These are phyloP conservation scores for Salvia hispanica DNA, from an alignment of 257 asterid genomes.

Conservation along the genomic window DNA sequence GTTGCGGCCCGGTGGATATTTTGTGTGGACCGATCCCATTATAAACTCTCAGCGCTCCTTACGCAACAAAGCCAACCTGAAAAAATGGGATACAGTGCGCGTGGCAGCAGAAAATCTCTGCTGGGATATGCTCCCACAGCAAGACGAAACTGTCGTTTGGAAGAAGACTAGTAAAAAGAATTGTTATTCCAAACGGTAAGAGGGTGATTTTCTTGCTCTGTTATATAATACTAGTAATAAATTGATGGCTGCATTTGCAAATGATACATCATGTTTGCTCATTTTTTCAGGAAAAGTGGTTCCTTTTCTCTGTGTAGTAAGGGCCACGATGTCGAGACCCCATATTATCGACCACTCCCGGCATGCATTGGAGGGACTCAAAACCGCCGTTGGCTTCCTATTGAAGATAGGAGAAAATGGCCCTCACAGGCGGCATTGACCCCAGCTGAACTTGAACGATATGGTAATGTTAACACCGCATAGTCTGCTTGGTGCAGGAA, in stretches of 20 bases:
- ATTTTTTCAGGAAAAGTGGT: slow-evolving; percentile 68
- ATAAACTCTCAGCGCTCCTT: slow-evolving; percentile 70
- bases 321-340: slow-evolving; percentile 76
- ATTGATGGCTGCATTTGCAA: neutral
- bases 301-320: slow-evolving; percentile 77
- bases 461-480: slow-evolving; percentile 49
- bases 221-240: too few relatives aligned
- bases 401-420: slow-evolving; percentile 78
- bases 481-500: neutral
- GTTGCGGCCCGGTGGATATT: slow-evolving; percentile 97
- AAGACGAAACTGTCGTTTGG: slow-evolving; percentile 96
- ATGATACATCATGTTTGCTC: slow-evolving; percentile 28
- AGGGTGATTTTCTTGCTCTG: neutral
- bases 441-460: slow-evolving; percentile 66
- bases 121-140: slow-evolving; percentile 93
- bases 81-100: slow-evolving; percentile 82
- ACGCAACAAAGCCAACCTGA: slow-evolving; percentile 71
- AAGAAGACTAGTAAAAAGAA: slow-evolving; percentile 77
- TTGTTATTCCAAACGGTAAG: slow-evolving; percentile 72
- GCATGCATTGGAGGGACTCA: slow-evolving; percentile 89
- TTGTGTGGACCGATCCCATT: slow-evolving; percentile 96
- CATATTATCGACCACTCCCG: slow-evolving; percentile 86
- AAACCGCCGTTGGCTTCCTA: slow-evolving; percentile 85
- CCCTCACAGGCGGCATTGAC: slow-evolving; percentile 67
- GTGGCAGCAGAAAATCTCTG: slow-evolving; percentile 49